A percentile compares a stretch with the other conserved stretches of the same genome.
Conservation (phyloP, 805 yeast species). For the Ogataea ganodermae region DNA sequence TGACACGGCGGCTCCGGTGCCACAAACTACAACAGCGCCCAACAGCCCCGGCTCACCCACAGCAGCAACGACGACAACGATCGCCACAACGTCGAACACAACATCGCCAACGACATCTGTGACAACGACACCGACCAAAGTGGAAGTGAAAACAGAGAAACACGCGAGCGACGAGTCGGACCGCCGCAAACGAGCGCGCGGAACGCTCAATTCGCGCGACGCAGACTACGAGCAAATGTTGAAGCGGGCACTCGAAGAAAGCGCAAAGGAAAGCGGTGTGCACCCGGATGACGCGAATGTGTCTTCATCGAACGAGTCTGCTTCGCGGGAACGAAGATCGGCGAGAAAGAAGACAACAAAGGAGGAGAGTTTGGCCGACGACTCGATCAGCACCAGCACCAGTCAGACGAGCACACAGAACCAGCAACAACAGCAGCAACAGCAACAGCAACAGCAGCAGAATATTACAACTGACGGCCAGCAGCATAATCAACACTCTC, state of each 20-base stretch:
- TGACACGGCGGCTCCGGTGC: conserved; percentile 1
- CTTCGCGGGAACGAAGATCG: conserved; percentile 29
- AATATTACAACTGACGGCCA: too few relatives aligned
- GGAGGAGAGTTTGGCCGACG: conserved; percentile 25
- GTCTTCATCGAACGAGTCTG: conserved; percentile 33
- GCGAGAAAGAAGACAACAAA: conserved; percentile 25
- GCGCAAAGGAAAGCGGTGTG: conserved; percentile 52
- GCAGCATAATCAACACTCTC: too few relatives aligned
- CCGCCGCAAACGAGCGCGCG: conserved; percentile 30
- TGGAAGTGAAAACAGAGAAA: conserved; percentile 16
- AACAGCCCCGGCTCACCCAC: conserved; percentile 15
- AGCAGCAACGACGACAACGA: conserved; percentile 12
- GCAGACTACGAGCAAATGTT: conserved; percentile 38
- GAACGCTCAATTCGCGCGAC: conserved; percentile 31
- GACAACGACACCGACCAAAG: conserved; percentile 14
- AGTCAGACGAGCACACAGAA: conserved; percentile 8
- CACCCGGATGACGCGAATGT: conserved; percentile 38
- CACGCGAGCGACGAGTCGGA: conserved; percentile 19
- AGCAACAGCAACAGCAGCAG: not conserved
- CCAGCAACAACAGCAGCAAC: not conserved
- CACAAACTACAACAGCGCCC: conserved; percentile 9
- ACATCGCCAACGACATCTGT: conserved; percentile 11
- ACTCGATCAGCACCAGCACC: conserved; percentile 14
- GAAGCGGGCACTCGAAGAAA: conserved; percentile 54
- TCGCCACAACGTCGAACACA: conserved; percentile 10